These are phyloP conservation scores for Eucalyptus virginea DNA, from an alignment of 345 rosid species.

Conservation along the genomic window DNA sequence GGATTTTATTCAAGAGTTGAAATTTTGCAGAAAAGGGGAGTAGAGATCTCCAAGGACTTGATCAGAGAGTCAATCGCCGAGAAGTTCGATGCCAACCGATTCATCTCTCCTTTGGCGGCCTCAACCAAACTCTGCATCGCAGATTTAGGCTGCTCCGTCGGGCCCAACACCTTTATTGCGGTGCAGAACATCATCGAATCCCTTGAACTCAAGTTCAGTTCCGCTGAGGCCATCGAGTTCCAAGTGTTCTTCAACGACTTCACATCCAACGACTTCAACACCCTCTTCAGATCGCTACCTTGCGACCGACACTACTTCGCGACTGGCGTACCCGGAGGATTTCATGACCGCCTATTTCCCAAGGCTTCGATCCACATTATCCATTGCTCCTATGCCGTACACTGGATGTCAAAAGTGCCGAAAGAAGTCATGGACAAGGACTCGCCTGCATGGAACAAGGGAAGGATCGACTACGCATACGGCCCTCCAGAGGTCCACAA, in stretches of 20 bases:
- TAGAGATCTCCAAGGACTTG: conserved; percentile 5
- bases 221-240: not conserved
- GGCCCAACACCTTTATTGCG: conserved; percentile 31
- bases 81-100: conserved; percentile 12
- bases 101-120: not conserved
- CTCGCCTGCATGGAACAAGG: conserved; percentile 29
- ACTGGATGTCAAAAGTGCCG: conserved; percentile 32
- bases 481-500: conserved; percentile 13
- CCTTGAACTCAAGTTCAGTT: conserved; percentile 6
- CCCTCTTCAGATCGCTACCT: conserved; percentile 16
- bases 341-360: not conserved
- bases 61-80: conserved; percentile 19
- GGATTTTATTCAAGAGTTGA: not conserved
- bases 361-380: not conserved
- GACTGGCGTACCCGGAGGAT: not conserved
- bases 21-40: conserved; percentile 10
- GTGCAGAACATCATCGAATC: conserved; percentile 14
- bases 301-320: not conserved
- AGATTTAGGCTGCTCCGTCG: conserved; percentile 40
- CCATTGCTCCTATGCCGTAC: conserved; percentile 13
- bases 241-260: conserved; percentile 24
- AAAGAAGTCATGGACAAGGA: conserved; percentile 9
- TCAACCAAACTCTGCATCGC: conserved; percentile 12
- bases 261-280: conserved; percentile 24
- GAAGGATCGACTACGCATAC: conserved; percentile 23